These are phyloP conservation scores for Thozetella sp. DNA, from an alignment of 495 filamentous ascomycete genomes.

Conservation along the genomic window DNA sequence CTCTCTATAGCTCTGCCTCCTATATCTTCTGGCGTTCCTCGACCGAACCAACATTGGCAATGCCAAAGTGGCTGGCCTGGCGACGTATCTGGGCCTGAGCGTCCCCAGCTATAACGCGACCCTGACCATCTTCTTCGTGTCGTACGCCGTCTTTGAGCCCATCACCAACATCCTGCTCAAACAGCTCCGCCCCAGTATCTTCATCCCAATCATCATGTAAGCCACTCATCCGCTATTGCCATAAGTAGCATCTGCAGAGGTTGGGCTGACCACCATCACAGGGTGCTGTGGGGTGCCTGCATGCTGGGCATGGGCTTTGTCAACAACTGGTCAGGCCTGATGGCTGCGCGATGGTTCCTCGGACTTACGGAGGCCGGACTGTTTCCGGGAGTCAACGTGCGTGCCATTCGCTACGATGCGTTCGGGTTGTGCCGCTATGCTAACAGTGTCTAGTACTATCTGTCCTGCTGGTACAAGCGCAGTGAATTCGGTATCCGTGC, in stretches of 20 bases:
- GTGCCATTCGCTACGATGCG: constrained; percentile 56
- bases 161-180: constrained; percentile 89
- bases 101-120: constrained; percentile 69
- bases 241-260: neutral
- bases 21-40: constrained; percentile 85
- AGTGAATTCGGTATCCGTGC: constrained; percentile 70
- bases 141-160: constrained; percentile 86
- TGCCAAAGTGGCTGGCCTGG: constrained; percentile 78
- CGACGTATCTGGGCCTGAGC: constrained; percentile 59
- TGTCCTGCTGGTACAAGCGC: constrained; percentile 87
- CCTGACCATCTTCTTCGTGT: constrained; percentile 89
- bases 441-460: constrained; percentile 55
- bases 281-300: constrained; percentile 68
- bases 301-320: constrained; percentile 88
- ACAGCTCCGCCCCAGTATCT: constrained; percentile 54
- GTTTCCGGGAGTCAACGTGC: constrained; percentile 77
- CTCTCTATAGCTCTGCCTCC: constrained; percentile 63
- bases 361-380: constrained; percentile 84
- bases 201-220: constrained; percentile 71
- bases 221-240: constrained; percentile 37
- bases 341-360: constrained; percentile 84
- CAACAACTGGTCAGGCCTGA: constrained; percentile 74
- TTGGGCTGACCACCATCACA: constrained; percentile 20
- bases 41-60: constrained; percentile 88
- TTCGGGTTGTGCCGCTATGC: neutral